Base-by-base conservation (phyloP, 2,329 filamentous ascomycete species). In the Cladosporium sp. region DNA sequence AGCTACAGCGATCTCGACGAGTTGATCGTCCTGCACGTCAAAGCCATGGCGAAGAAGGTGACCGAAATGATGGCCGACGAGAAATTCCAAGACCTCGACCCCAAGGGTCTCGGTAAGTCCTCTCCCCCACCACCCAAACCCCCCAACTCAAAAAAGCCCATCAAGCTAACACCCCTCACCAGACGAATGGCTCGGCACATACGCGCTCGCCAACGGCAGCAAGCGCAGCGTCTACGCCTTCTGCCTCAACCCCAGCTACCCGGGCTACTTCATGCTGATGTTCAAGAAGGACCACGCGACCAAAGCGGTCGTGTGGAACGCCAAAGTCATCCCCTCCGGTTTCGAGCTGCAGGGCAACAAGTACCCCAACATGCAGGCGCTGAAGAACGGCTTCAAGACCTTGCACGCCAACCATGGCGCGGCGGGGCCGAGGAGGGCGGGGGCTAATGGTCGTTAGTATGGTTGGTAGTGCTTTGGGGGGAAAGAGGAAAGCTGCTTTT, bases 301-400 rank as follows among this genome's bases (percentile, higher is more conserved):
- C 2, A 79, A 77, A 39, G 82, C 92, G 47, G 84, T 87, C 56
- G 84, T 83, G 41, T 91, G 92, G 85, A 82, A 84, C 4, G 89
- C 99, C 57, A 91, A 93, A 61, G 85, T 96, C 32, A 87, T 97
- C 15, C 93, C 93, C 2, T 88, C 95, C 62, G 93, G 89, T 4
- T 99, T 92, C 65, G 90, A 97, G 73, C 79, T 99, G 62, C 84
- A 90, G 71, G 88, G 87, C 59, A 87, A 88, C 59, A 82, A 86
- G 47, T 99, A 99, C 67, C 92, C 93, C 1, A 91, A 97, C 63
- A 96, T 97, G 88, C 81, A 86, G 59, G 89, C 90, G 43, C 75
- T 99, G 56, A 96, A 92, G 77, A 99, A 99, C 72, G 93, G 92
- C 5, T 97, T 97, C 78, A 97, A 97, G 78, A 71, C 92, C 64